Evolutionary conservation across 2,329 filamentous ascomycete genomes (phyloP), one percentile per base, ranked within the genome.

Genomic region (Xylariaceae sp.): DNA sequence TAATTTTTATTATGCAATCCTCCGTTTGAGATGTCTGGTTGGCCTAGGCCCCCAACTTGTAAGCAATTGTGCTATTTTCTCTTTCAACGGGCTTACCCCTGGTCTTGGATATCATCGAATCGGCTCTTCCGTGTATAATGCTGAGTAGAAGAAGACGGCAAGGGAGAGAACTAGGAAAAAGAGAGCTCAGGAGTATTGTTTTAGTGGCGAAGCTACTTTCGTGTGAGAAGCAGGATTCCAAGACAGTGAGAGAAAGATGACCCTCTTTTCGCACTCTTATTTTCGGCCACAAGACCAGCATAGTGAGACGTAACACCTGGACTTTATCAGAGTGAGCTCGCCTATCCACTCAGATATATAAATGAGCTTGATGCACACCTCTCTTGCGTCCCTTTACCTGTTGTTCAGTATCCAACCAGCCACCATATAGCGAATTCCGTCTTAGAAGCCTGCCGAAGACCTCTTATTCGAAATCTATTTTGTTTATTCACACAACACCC

Each of bases 71-170:
- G 9, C 23, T 26, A 33, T 36, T 47, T 41, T 39, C 39, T 50
- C 29, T 29, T 37, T 35, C n/a, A 23, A 37, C 45, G n/a, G 35
- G 55, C 55, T 57, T 57, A 57, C 50, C 26, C 26, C 23, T 7
- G 18, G 26, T 43, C 53, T 52, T 23, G 44, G 16, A 26, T n/a
- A n/a, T 33, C 36, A 18, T 16, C 35, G n/a, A 35, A 47, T 46
- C 44, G 45, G 53, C 37, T 18, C 16, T 39, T 15, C 53, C 50
- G 43, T 36, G 11, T 11, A 10, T 44, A n/a, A n/a, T 23, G 54
- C 54, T 57, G 54, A 57, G 50, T 57, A 47, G 53, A 37, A 7
- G 15, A 7, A n/a, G 4, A 32, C 41, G 43, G 13, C 24, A 16
- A 32, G 8, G 26, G 35, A 24, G 35, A 7, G 40, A n/a, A n/a